Evolutionary conservation across 257 asterid species (phyloP).

Genomic region (Orobanche coerulescens): DNA sequence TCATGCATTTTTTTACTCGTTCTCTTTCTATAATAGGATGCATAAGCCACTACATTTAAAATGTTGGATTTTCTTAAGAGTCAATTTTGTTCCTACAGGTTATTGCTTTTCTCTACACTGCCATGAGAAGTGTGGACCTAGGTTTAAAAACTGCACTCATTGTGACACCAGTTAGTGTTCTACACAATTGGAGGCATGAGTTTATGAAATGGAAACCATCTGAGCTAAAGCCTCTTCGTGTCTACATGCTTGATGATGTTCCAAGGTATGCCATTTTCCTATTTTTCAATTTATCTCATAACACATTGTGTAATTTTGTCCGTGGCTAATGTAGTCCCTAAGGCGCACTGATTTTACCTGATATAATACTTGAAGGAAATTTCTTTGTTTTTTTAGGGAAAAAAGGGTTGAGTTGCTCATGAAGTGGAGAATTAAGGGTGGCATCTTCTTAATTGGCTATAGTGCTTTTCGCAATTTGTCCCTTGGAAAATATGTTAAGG

Average conservation of each 20-base stretch:
- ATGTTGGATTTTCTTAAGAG: conserved; percentile 18
- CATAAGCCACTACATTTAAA: background rate
- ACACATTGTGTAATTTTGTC: background rate
- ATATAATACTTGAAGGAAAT: conserved; percentile 15
- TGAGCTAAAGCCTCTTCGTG: conserved; percentile 84
- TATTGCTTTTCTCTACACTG: conserved; percentile 82
- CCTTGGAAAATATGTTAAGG: conserved; percentile 83
- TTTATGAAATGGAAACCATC: conserved; percentile 88
- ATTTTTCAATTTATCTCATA: conserved; percentile 3
- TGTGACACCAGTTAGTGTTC: conserved; percentile 91
- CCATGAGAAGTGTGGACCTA: conserved; percentile 79
- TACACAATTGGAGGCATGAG: conserved; percentile 92
- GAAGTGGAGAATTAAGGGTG: conserved; percentile 91
- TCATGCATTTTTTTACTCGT: background rate
- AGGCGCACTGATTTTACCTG: conserved; percentile 6
- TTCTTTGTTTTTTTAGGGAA: conserved; percentile 51
- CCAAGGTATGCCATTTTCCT: conserved; percentile 48
- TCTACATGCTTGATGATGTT: conserved; percentile 92
- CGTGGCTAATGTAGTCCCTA: background rate
- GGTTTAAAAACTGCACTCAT: conserved; percentile 85
- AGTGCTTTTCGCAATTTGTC: conserved; percentile 81
- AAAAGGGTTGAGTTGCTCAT: conserved; percentile 58
- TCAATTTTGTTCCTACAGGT: conserved; percentile 43
- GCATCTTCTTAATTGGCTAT: conserved; percentile 83
- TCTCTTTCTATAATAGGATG: conserved; percentile 9